Conservation (phyloP, 2,329 filamentous ascomycete species). For the Sporothrix euskadiensis region DNA sequence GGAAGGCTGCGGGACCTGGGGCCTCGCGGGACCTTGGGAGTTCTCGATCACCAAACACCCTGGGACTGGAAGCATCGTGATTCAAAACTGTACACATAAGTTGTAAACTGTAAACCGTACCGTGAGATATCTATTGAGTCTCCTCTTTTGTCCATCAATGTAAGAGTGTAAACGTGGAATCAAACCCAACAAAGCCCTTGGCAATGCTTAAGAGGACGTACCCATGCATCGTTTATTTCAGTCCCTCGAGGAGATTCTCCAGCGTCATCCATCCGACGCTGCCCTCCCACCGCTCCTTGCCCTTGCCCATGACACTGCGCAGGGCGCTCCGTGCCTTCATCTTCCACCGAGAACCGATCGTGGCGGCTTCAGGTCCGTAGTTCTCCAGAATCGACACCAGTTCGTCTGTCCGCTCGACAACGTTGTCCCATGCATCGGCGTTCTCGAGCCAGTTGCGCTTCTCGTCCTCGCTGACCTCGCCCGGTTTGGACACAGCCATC, state of each 20-base stretch:
- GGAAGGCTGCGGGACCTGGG: not conserved
- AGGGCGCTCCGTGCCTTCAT: constrained; percentile 85
- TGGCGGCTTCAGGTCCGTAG: constrained; percentile 64
- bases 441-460: constrained; percentile 60
- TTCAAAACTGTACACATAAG: not conserved
- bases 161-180: not conserved
- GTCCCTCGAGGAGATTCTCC: constrained; percentile 55
- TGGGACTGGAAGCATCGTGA: not conserved
- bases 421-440: constrained; percentile 65
- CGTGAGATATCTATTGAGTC: not conserved
- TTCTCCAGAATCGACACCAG: constrained; percentile 82
- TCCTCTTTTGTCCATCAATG: not conserved
- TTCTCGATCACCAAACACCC: not conserved
- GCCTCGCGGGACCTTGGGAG: not conserved
- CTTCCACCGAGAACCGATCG: constrained; percentile 79
- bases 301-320: constrained; percentile 78
- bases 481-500: constrained; percentile 40
- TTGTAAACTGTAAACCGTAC: not conserved
- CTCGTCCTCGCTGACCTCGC: constrained; percentile 32
- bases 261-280: constrained; percentile 66
- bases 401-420: constrained; percentile 77
- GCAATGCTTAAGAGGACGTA: not conserved
- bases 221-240: constrained; percentile 37
- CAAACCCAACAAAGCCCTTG: not conserved
- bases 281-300: constrained; percentile 79